phyloP scores from a whole-genome alignment of 2,329 filamentous ascomycete genomes.

The Aspergillus pseudotamarii region DNA sequence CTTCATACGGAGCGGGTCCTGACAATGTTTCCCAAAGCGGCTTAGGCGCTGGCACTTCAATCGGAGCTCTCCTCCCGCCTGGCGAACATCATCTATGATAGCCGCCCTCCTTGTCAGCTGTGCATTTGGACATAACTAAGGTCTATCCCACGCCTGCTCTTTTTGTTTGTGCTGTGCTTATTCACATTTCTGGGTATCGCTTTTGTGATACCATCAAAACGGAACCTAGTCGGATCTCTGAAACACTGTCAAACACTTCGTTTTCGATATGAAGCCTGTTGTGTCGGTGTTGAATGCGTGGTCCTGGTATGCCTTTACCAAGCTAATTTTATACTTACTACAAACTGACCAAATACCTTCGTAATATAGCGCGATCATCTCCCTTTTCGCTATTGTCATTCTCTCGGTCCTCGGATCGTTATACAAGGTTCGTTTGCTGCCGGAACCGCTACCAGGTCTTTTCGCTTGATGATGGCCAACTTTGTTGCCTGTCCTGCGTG shows the following conservation, averaged over 20 bases:
- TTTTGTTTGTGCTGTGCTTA: background rate
- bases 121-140: background rate
- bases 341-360: constrained; percentile 15
- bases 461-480: constrained; percentile 7
- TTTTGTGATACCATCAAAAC: background rate
- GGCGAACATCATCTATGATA: constrained; percentile 9
- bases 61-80: constrained; percentile 9
- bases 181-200: background rate
- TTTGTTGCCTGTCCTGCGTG: background rate
- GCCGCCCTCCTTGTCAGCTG: constrained; percentile 3
- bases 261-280: constrained; percentile 83
- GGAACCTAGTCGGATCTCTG: background rate
- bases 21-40: constrained; percentile 18
- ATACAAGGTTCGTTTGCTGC: constrained; percentile 62
- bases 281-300: constrained; percentile 91
- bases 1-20: background rate
- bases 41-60: constrained; percentile 10
- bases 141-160: background rate
- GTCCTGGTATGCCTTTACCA: constrained; percentile 71
- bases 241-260: constrained; percentile 1
- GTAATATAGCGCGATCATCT: constrained; percentile 67
- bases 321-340: background rate
- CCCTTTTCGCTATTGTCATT: constrained; percentile 66
- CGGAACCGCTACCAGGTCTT: constrained; percentile 1
- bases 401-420: constrained; percentile 69